Conservation (phyloP, 176 grass and related monocot genomes). For the Zoysia pacifica region DNA sequence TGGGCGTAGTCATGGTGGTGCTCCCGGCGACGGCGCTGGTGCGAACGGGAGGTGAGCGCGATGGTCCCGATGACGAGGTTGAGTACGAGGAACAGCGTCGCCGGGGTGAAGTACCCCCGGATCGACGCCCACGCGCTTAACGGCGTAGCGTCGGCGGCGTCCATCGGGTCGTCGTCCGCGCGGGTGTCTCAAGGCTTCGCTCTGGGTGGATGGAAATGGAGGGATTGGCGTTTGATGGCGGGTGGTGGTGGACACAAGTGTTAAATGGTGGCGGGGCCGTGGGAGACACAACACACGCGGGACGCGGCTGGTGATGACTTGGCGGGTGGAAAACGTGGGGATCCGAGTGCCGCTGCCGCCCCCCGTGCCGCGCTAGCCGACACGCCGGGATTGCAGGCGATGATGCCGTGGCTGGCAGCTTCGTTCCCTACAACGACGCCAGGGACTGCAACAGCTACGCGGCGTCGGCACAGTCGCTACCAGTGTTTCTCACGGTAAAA, state of each 20-base stretch:
- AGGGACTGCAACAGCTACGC: not conserved
- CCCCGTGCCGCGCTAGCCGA: constrained; percentile 37
- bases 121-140: constrained; percentile 51
- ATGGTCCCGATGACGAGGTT: constrained; percentile 98
- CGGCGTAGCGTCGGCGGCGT: constrained; percentile 17
- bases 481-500: not conserved
- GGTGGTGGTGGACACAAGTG: not conserved
- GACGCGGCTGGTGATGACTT: constrained; percentile 21
- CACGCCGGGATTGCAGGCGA: constrained; percentile 34
- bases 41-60: constrained; percentile 59
- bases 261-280: constrained; percentile 40
- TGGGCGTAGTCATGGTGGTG: not conserved
- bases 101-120: constrained; percentile 58
- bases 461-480: not conserved
- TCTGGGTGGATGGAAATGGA: not conserved
- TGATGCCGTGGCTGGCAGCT: not conserved
- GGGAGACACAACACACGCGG: constrained; percentile 8
- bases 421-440: not conserved
- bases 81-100: constrained; percentile 69
- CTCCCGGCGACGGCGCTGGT: constrained; percentile 27
- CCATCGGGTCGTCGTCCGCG: not conserved
- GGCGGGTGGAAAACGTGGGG: constrained; percentile 49
- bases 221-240: constrained; percentile 10
- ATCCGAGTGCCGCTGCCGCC: constrained; percentile 41
- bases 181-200: not conserved